Percentiles rank a stretch among this genome's conserved stretches.
Conservation (phyloP, 768 basidiomycete species). For the Paxillus rubicundulus region DNA sequence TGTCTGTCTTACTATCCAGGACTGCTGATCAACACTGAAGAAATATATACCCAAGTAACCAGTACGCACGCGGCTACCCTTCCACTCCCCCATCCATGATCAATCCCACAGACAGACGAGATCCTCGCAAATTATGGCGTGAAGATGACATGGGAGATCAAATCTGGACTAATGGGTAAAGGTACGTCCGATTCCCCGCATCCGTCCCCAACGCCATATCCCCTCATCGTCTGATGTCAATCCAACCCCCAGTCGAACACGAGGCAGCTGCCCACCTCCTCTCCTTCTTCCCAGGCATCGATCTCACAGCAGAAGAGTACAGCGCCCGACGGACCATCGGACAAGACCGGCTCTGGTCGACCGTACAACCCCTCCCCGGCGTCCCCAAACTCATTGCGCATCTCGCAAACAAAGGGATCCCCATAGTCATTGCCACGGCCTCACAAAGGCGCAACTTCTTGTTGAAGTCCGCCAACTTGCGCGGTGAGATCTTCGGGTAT, state of each 20-base stretch:
- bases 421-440: conserved; percentile 82
- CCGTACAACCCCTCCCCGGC: conserved; percentile 72
- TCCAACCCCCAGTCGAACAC: conserved; percentile 50
- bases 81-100: background rate
- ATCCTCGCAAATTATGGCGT: conserved; percentile 71
- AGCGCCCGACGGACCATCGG: conserved; percentile 50
- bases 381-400: conserved; percentile 66
- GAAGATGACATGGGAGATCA: conserved; percentile 85
- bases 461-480: conserved; percentile 64
- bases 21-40: conserved; percentile 74
- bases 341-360: conserved; percentile 68
- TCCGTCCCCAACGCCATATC: background rate
- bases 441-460: conserved; percentile 62
- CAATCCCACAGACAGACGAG: conserved; percentile 46
- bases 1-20: conserved; percentile 38
- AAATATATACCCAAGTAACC: conserved; percentile 73
- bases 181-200: conserved; percentile 39
- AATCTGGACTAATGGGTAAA: conserved; percentile 87
- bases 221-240: background rate
- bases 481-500: conserved; percentile 49
- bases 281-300: conserved; percentile 73
- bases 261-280: conserved; percentile 66
- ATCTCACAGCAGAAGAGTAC: conserved; percentile 61
- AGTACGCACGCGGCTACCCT: conserved; percentile 44
- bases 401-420: conserved; percentile 62